phyloP scores from a whole-genome alignment of 768 basidiomycete species.

The Pisolithus tinctorius region DNA sequence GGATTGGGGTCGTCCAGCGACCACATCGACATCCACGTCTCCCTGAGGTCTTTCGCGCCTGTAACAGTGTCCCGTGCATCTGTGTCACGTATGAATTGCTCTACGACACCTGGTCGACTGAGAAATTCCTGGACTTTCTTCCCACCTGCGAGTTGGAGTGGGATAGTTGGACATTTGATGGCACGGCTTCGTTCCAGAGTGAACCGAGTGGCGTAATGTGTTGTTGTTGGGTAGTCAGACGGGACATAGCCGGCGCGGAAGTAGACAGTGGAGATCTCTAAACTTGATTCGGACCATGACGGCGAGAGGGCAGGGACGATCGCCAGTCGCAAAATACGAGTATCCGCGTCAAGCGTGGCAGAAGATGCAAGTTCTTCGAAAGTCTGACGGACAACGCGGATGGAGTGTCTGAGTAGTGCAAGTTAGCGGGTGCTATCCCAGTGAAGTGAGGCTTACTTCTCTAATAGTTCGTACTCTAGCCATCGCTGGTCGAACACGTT shows the following conservation, averaged over 20 bases:
- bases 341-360: constrained; percentile 46
- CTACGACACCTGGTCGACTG: constrained; percentile 63
- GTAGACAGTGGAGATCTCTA: constrained; percentile 85
- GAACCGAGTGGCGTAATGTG: constrained; percentile 68
- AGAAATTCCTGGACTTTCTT: constrained; percentile 95
- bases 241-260: constrained; percentile 89
- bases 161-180: constrained; percentile 89
- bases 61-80: constrained; percentile 18
- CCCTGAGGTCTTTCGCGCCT: constrained; percentile 45
- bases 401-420: constrained; percentile 49
- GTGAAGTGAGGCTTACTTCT: constrained; percentile 44
- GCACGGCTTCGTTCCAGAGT: constrained; percentile 75
- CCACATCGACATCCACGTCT: constrained; percentile 88
- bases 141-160: constrained; percentile 89
- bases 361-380: constrained; percentile 58
- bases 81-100: constrained; percentile 51
- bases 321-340: constrained; percentile 37
- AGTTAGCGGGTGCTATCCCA: background rate
- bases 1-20: constrained; percentile 40
- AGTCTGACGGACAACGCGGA: constrained; percentile 70
- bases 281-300: constrained; percentile 10
- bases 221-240: constrained; percentile 60
- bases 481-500: constrained; percentile 93
- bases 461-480: constrained; percentile 81
- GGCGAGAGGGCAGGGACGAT: constrained; percentile 9